phyloP scores from a whole-genome alignment of 1,284 basidiomycete species.

The Ustilago lituana region DNA sequence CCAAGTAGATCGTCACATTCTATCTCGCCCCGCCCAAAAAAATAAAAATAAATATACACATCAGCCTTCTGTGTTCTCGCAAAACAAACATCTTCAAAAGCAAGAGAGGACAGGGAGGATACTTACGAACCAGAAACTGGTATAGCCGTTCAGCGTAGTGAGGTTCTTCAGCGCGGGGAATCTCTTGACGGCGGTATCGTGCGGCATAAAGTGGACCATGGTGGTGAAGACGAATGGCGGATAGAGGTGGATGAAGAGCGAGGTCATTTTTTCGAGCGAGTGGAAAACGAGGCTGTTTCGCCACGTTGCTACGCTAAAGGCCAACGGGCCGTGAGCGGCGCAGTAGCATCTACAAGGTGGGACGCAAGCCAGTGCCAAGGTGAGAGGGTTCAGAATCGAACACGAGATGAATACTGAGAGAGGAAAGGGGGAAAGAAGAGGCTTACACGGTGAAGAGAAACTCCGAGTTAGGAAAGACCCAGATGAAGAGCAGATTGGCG shows the following conservation, averaged over 20 bases:
- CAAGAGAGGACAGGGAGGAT: no score
- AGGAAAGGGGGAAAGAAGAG: neutral
- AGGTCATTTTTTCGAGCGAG: conserved; percentile 83
- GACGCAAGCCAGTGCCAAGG: no score
- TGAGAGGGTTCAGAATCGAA: neutral
- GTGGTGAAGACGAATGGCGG: conserved; percentile 81
- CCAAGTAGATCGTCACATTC: conserved; percentile 79
- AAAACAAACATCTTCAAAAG: no score
- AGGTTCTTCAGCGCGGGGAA: conserved; percentile 82
- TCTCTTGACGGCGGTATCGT: conserved; percentile 72
- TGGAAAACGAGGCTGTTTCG: conserved; percentile 85
- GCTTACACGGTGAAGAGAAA: conserved; percentile 56
- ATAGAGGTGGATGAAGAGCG: conserved; percentile 66
- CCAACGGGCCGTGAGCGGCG: conserved; percentile 74
- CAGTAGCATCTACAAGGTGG: conserved; percentile 40
- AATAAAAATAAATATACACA: neutral
- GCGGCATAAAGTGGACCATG: conserved; percentile 85
- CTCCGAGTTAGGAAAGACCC: conserved; percentile 50
- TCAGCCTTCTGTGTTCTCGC: no score
- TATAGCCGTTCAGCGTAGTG: conserved; percentile 74
- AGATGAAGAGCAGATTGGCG: conserved; percentile 67
- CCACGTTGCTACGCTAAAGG: conserved; percentile 94
- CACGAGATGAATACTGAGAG: neutral
- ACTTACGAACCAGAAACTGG: conserved; percentile 71
- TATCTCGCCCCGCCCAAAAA: conserved; percentile 60